phyloP scores from a whole-genome alignment of 257 asterid genomes.

The Solanum appendiculatum region DNA sequence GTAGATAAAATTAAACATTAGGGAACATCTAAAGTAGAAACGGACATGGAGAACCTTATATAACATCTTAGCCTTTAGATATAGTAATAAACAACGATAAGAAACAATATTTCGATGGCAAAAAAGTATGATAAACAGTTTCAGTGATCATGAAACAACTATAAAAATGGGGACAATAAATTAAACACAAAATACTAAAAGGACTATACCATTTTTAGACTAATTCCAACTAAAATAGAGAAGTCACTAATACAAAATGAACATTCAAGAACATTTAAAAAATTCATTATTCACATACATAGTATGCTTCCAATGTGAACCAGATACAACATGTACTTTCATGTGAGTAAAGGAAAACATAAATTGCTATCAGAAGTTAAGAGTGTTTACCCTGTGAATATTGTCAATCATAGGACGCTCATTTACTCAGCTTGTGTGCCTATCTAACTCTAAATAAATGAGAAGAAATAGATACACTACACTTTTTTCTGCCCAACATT shows the following conservation, averaged over 20 bases:
- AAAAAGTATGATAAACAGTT: background rate
- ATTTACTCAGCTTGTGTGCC: background rate
- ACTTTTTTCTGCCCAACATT: background rate
- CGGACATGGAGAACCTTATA: background rate
- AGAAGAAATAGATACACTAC: background rate
- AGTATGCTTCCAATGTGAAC: background rate
- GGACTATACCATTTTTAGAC: background rate
- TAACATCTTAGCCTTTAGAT: background rate
- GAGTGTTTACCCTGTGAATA: background rate
- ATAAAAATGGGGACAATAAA: background rate
- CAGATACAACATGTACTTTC: background rate
- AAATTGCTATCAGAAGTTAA: background rate
- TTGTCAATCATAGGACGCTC: background rate
- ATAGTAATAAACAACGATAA: background rate
- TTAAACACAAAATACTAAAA: background rate
- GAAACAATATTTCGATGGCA: background rate
- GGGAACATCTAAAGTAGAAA: background rate
- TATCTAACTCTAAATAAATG: background rate
- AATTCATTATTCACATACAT: background rate
- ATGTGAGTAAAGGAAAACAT: background rate
- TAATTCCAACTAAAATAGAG: background rate
- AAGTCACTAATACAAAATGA: background rate
- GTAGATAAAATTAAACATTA: background rate
- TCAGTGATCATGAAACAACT: background rate
- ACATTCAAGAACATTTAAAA: background rate